phyloP scores from a whole-genome alignment of 129 eudicot genomes.

The Silybum marianum region DNA sequence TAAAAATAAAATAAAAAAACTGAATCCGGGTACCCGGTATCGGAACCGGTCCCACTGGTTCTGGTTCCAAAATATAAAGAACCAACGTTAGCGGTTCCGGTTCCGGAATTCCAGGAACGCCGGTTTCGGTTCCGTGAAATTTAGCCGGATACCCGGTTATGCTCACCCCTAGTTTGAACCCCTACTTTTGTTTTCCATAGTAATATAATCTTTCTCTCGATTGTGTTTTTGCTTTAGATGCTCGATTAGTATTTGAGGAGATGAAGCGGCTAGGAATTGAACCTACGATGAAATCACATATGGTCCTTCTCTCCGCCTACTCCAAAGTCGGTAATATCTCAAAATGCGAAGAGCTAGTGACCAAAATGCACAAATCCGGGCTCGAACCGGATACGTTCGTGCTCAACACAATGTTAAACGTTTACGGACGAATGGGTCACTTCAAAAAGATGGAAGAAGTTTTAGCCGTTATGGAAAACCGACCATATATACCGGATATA shows the following conservation, averaged over 20 bases:
- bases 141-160: too few relatives aligned
- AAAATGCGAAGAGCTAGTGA: conserved; percentile 79
- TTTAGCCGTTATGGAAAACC: conserved; percentile 61
- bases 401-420: conserved; percentile 72
- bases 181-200: neutral
- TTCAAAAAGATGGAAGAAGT: conserved; percentile 88
- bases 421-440: conserved; percentile 79
- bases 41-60: too few relatives aligned
- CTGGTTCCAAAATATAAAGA: too few relatives aligned
- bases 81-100: too few relatives aligned
- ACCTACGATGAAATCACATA: conserved; percentile 97
- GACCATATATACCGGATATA: conserved; percentile 57
- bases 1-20: too few relatives aligned
- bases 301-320: conserved; percentile 80
- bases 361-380: conserved; percentile 69
- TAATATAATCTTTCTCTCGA: neutral
- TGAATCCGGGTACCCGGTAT: too few relatives aligned
- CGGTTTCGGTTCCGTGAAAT: too few relatives aligned
- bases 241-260: conserved; percentile 72
- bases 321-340: conserved; percentile 57
- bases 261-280: conserved; percentile 72
- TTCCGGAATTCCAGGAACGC: too few relatives aligned
- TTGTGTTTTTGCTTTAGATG: conserved; percentile 48
- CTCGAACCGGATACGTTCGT: conserved; percentile 76
- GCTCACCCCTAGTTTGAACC: neutral